These are phyloP conservation scores for Cercospora zeina DNA, from an alignment of 2,329 filamentous ascomycete genomes.

Conservation along the genomic window DNA sequence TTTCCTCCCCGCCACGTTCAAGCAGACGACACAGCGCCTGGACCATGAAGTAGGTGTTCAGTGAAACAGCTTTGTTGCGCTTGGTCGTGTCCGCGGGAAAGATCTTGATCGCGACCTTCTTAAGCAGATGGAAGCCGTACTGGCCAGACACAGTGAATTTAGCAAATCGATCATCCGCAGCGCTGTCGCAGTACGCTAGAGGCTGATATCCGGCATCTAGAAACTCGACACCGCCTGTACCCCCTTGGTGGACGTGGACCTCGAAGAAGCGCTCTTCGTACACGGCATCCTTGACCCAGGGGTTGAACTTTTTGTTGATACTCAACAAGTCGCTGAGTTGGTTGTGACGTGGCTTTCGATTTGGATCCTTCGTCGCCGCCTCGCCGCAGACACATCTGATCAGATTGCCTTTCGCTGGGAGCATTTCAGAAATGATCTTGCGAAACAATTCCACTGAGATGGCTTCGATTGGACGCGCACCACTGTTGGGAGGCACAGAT, in stretches of 20 bases:
- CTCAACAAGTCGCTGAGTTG: slow-evolving; percentile 32
- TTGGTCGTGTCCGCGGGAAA: slow-evolving; percentile 24
- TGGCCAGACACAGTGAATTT: slow-evolving; percentile 31
- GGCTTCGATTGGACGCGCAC: slow-evolving; percentile 16
- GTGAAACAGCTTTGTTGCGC: slow-evolving; percentile 25
- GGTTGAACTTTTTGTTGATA: slow-evolving; percentile 30
- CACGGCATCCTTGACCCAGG: slow-evolving; percentile 28
- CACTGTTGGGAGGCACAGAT: slow-evolving; percentile 20
- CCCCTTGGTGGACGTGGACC: slow-evolving; percentile 37
- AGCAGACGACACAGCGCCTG: slow-evolving; percentile 34
- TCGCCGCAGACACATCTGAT: slow-evolving; percentile 23
- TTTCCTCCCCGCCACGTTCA: slow-evolving; percentile 23
- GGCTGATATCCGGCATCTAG: slow-evolving; percentile 37
- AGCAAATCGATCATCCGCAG: slow-evolving; percentile 33
- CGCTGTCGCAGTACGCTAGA: slow-evolving; percentile 33
- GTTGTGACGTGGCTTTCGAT: slow-evolving; percentile 23
- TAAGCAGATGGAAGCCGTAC: slow-evolving; percentile 35
- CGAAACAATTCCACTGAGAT: slow-evolving; percentile 32
- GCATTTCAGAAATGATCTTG: slow-evolving; percentile 24
- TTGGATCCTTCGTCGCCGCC: slow-evolving; percentile 10
- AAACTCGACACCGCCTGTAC: slow-evolving; percentile 37
- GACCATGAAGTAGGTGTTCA: slow-evolving; percentile 39
- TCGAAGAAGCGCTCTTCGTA: slow-evolving; percentile 38
- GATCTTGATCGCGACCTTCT: slow-evolving; percentile 36
- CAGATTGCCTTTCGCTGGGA: slow-evolving; percentile 22